Evolutionary conservation across 1,284 basidiomycete genomes (phyloP), one percentile per base, ranked within the genome.

Genomic region (Trametes polyzona): DNA sequence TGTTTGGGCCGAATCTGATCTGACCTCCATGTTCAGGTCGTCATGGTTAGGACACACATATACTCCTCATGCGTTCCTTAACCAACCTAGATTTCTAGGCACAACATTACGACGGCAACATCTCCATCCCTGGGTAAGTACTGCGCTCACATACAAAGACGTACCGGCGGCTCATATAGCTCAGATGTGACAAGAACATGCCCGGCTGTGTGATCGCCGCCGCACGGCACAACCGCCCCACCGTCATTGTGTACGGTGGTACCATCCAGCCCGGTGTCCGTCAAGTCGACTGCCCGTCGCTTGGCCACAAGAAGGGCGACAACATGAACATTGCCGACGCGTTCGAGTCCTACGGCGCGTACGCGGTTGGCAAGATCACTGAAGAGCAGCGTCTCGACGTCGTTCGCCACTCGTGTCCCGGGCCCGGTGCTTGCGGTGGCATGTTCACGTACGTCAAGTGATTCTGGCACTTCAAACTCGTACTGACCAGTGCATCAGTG

Each of bases 101-200:
- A 14, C 90, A 93, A 79, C 86, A 92, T 71, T 91, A 95, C 67
- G 92, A 95, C 62, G 92, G 82, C n/a, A 92, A 92, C 66, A 92
- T 95, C 58, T 83, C 88, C 3, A 80, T 91, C 58, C 91, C 88
- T 26, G 90, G 88, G 62, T 71, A 56, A 8, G 64, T 51, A 23
- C 11, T 32, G 8, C 29, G 29, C 8, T n/a, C 4, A 7, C n/a
- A n/a, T n/a, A n/a, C n/a, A n/a, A n/a, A n/a, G n/a, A n/a, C n/a
- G n/a, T n/a, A n/a, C n/a, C n/a, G n/a, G n/a, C n/a, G n/a, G 10
- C 48, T 51, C 24, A 48, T 26, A 3, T 16, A 19, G 6, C 21
- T 4, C 42, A 70, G 71, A 46, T 95, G 93, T 65, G 93, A 96
- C 76, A 96, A 96, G 77, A 95, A 95, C 71, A 95, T 95, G 92